Evolutionary conservation across 768 basidiomycete genomes (phyloP).

Genomic region (Postia placenta): DNA sequence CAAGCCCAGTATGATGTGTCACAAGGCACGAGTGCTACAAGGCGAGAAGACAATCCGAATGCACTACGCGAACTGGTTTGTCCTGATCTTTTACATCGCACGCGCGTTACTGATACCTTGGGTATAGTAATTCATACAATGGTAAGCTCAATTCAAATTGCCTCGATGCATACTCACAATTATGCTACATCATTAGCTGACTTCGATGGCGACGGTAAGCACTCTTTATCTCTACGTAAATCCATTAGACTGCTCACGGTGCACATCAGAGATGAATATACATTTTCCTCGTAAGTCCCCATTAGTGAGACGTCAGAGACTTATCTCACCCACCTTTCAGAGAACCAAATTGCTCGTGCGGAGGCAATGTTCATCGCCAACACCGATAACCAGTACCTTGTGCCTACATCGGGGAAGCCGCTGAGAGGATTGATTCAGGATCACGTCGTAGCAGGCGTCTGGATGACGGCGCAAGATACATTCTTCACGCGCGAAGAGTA

Average conservation of each 20-base stretch:
- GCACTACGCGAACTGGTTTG: slow-evolving; percentile 99
- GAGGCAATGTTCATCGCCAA: slow-evolving; percentile 94
- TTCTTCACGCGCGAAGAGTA: slow-evolving; percentile 97
- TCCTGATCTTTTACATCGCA: slow-evolving; percentile 11
- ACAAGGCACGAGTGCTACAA: slow-evolving; percentile 83
- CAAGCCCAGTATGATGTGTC: slow-evolving; percentile 99
- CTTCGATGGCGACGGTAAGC: slow-evolving; percentile 85
- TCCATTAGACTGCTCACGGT: slow-evolving; percentile 17
- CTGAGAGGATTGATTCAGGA: slow-evolving; percentile 97
- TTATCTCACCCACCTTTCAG: slow-evolving; percentile 31
- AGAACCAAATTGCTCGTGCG: slow-evolving; percentile 91
- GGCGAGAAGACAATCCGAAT: slow-evolving; percentile 99
- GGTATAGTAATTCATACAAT: slow-evolving; percentile 94
- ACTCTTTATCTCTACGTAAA: slow-evolving; percentile 4
- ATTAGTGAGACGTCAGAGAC: not conserved
- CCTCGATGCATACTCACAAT: not conserved
- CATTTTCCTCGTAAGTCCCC: slow-evolving; percentile 87
- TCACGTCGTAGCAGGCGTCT: slow-evolving; percentile 97
- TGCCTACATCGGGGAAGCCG: slow-evolving; percentile 96
- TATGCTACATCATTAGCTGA: slow-evolving; percentile 53
- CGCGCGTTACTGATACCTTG: too few relatives aligned
- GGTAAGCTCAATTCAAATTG: slow-evolving; percentile 38
- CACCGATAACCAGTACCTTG: slow-evolving; percentile 98
- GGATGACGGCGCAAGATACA: slow-evolving; percentile 95
- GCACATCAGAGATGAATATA: slow-evolving; percentile 88